A percentile compares a stretch with the other conserved stretches of the same genome.
phyloP scores from a whole-genome alignment of 768 basidiomycete species.

The Trametes coccinea region DNA sequence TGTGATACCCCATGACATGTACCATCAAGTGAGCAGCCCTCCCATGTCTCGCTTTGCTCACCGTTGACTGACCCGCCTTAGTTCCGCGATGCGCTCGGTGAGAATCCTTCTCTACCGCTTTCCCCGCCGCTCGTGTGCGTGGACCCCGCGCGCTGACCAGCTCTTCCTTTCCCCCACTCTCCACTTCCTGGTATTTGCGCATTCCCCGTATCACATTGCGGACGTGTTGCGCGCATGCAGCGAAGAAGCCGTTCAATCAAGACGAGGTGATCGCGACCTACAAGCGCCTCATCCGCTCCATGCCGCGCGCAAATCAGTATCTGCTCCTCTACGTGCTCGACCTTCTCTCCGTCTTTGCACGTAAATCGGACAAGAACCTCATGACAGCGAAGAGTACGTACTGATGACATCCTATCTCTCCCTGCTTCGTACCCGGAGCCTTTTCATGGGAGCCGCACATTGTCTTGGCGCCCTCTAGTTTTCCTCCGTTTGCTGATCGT shows the following conservation, averaged over 20 bases:
- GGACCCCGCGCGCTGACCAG: neutral
- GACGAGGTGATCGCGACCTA: constrained; percentile 77
- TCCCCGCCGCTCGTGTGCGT: neutral
- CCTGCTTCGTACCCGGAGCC: too few relatives aligned
- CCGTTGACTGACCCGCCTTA: constrained; percentile 34
- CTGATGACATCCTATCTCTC: neutral
- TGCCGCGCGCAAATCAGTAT: constrained; percentile 91
- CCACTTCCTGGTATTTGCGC: too few relatives aligned
- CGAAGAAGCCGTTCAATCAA: constrained; percentile 65
- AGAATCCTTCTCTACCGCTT: constrained; percentile 23
- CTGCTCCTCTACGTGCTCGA: constrained; percentile 97
- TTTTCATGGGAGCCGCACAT: neutral
- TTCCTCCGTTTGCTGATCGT: neutral
- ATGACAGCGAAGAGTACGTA: constrained; percentile 93
- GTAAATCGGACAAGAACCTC: constrained; percentile 87
- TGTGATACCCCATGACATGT: constrained; percentile 89
- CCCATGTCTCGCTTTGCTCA: constrained; percentile 8
- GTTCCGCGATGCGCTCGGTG: constrained; percentile 82
- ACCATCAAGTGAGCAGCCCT: constrained; percentile 67
- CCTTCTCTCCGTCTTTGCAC: constrained; percentile 90
- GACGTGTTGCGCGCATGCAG: constrained; percentile 36
- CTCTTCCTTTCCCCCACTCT: constrained; percentile 8
- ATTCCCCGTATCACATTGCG: too few relatives aligned
- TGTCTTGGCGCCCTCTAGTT: neutral
- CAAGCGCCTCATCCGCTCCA: constrained; percentile 77